Evolutionary conservation across 306 rosid genomes (phyloP).

Genomic region (Ziziphus jujuba): DNA sequence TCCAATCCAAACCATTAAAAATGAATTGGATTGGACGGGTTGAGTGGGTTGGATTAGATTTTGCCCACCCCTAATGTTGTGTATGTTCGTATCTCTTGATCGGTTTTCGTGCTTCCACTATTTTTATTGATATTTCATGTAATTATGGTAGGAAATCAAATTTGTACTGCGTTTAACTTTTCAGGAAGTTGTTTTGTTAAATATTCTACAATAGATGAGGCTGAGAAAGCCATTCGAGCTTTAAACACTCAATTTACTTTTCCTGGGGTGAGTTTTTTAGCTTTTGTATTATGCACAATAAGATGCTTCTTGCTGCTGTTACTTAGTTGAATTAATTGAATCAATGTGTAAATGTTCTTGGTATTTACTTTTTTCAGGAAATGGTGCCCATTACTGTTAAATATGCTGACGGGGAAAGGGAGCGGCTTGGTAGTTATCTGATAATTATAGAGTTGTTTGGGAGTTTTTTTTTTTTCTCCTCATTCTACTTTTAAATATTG

Average conservation of each 20-base stretch:
- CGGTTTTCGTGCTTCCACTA: constrained; percentile 3
- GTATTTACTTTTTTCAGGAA: constrained; percentile 52
- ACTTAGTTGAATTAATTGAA: constrained; percentile 27
- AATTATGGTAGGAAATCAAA: constrained; percentile 17
- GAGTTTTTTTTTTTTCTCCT: constrained; percentile 12
- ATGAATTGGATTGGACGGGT: too few species aligned
- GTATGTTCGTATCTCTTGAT: background rate
- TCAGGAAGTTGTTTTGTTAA: constrained; percentile 91
- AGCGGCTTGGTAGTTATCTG: constrained; percentile 58
- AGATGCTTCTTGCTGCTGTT: constrained; percentile 18
- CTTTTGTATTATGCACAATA: constrained; percentile 9
- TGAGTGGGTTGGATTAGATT: too few species aligned
- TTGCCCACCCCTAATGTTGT: too few species aligned
- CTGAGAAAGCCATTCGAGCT: constrained; percentile 74
- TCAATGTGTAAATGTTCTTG: constrained; percentile 17
- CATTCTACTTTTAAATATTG: background rate
- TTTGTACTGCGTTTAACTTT: constrained; percentile 31
- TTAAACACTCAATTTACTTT: constrained; percentile 66
- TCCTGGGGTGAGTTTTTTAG: constrained; percentile 63
- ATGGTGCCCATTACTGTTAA: constrained; percentile 55
- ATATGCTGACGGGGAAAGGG: constrained; percentile 70
- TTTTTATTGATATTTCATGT: constrained; percentile 14
- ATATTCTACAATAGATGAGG: constrained; percentile 63
- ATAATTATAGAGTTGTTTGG: constrained; percentile 9
- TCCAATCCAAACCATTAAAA: too few species aligned